These are phyloP conservation scores for Jatropha multifida DNA, from an alignment of 441 rosid genomes.

Conservation along the genomic window DNA sequence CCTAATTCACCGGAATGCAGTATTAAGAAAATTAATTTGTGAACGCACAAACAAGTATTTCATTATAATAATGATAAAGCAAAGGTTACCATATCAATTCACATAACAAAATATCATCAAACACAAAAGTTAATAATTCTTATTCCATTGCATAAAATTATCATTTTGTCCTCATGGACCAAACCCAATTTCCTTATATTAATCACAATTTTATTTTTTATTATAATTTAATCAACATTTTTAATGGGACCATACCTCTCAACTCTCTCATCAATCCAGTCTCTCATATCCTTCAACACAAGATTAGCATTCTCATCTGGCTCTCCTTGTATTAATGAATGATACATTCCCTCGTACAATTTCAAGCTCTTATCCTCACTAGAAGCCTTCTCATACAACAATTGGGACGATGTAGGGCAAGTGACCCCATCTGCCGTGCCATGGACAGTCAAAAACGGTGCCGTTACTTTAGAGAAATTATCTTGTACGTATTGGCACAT, in stretches of 20 bases:
- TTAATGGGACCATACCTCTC: constrained; percentile 46
- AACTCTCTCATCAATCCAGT: constrained; percentile 88
- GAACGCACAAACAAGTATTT: too few species aligned
- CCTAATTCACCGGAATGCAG: too few species aligned
- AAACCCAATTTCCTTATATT: not conserved
- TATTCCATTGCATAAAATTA: constrained; percentile 6
- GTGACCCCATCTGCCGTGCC: constrained; percentile 82
- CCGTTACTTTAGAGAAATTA: constrained; percentile 54
- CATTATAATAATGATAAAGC: too few species aligned
- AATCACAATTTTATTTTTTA: not conserved
- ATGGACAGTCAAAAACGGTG: constrained; percentile 66
- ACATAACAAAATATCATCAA: not conserved
- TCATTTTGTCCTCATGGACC: not conserved
- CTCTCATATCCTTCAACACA: constrained; percentile 85
- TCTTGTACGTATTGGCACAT: constrained; percentile 72
- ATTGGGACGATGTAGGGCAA: constrained; percentile 63
- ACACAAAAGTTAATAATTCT: not conserved
- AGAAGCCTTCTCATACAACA: constrained; percentile 70
- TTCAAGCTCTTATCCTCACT: constrained; percentile 75
- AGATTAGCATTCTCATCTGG: constrained; percentile 66
- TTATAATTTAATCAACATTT: constrained; percentile 13
- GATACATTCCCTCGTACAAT: constrained; percentile 85
- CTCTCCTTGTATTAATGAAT: constrained; percentile 86
- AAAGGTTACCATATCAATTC: too few species aligned
- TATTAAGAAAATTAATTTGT: too few species aligned